Base-by-base conservation (phyloP, 2,329 filamentous ascomycete species). In the Pseudogymnoascus sp. region DNA sequence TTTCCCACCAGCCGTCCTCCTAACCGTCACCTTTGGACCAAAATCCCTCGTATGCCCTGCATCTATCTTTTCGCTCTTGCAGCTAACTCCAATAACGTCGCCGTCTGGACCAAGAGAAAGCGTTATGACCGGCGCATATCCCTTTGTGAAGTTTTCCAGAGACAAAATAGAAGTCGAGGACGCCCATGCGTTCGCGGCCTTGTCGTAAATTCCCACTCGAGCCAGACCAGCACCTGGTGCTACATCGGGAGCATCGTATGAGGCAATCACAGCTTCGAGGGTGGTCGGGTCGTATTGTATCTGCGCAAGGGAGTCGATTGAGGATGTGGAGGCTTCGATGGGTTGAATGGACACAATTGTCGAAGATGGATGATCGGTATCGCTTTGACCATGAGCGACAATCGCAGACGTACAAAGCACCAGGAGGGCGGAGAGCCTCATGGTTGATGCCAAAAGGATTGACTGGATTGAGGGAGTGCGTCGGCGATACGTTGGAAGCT, bases 31-130 rank as follows among this genome's bases (percentile, higher is more conserved):
- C 76, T 84, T 79, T 49, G 86, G 84, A 0, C 84, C 84, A 75
- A 88, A 88, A 71, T 88, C 84, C 66, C 85, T 78, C 69, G 85
- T 88, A 68, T 83, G 79, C 1, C 85, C 85, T 9, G 85, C 85
- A 71, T 88, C 85, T 63, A 88, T 83, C 68, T 72, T 72, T 18
- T 84, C 80, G n/a, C 84, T 84, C 71, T 81, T 81, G 56, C 80
- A 72, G 36, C 78, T 77, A 12, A 80, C 82, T 25, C 84, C 81
- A 59, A 85, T 69, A 1, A 84, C 74, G 6, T 75, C 73, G 6
- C 78, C 80, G 25, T 66, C 67, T 21, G 71, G 71, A 66, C 82
- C 80, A 38, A 87, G 75, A 2, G 78, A 79, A 11, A 88, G 72
- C 25, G 84, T 69, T 60, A 88, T 73, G 61, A 81, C 80, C 14